Base-by-base conservation (phyloP, 768 basidiomycete genomes). In the Tylopilus vinaceipallidus region DNA sequence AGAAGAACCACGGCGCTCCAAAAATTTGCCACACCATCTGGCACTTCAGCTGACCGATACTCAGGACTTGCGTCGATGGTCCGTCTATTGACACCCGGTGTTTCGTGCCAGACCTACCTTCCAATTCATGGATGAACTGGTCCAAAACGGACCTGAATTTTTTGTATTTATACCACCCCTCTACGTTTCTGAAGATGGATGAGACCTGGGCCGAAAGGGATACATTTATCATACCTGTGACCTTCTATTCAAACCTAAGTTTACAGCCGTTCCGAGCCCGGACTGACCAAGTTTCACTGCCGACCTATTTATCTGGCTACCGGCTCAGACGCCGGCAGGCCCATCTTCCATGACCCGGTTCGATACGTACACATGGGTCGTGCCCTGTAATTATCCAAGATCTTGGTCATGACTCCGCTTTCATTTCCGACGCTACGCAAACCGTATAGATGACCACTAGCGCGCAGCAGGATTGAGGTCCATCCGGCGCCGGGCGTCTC, bases 351-450 rank as follows among this genome's bases (percentile, higher is more conserved):
- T n/a, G 16, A 27, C 33, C 4, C 24, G 7, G 27, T 33, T 30
- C 6, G 24, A 35, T 22, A 17, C 39, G 26, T 26, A 27, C 41
- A 29, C 42, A 19, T 13, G 42, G 32, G n/a, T 16, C 13, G 22
- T 13, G 20, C 36, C 41, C 34, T 27, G 35, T 44, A 20, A 26
- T 50, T 33, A 39, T 48, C 35, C 39, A 40, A 16, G 17, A 40
- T 34, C 32, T 49, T 40, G 30, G 34, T 35, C 46, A 49, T 20
- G 20, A 39, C 33, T 32, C 38, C 22, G 19, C 32, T 47, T 60
- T 61, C 51, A 64, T 64, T 42, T 61, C 62, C 59, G 62, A 47
- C n/a, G 14, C 35, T 50, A 37, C 45, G 46, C 41, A 52, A 17
- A 22, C 29, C 14, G n/a, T 20, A 45, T 48, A 22, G 17, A 20